phyloP scores from a whole-genome alignment of 2,329 filamentous ascomycete genomes.

The Xenosphaeropsis pyriputrescens region DNA sequence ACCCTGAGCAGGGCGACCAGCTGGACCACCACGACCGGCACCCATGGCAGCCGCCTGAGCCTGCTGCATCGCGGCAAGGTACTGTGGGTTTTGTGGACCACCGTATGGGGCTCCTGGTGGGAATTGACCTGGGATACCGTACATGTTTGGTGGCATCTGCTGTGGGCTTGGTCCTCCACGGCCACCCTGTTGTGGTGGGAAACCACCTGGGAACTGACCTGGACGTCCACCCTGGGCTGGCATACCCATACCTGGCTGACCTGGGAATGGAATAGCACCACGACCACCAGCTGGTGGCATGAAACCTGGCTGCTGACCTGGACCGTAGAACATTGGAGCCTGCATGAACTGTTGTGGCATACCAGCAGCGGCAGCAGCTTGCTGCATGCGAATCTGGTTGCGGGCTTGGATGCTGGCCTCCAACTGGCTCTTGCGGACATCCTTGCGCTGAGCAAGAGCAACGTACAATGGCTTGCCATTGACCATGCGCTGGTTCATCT shows the following conservation, averaged over 20 bases:
- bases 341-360: conserved; percentile 84
- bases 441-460: conserved; percentile 96
- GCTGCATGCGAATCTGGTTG: conserved; percentile 97
- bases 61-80: conserved; percentile 73
- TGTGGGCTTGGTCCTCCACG: conserved; percentile 73
- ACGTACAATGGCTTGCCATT: conserved; percentile 95
- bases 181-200: conserved; percentile 72
- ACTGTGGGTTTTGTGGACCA: conserved; percentile 67
- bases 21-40: conserved; percentile 19
- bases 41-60: conserved; percentile 41
- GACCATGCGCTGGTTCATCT: conserved; percentile 99
- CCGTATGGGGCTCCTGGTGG: conserved; percentile 64
- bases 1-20: conserved; percentile 43
- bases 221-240: conserved; percentile 72
- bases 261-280: conserved; percentile 46
- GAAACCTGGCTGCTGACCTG: conserved; percentile 63
- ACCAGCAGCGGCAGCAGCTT: conserved; percentile 79
- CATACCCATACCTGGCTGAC: conserved; percentile 45
- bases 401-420: conserved; percentile 98
- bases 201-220: conserved; percentile 69
- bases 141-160: conserved; percentile 78
- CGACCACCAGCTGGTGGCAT: conserved; percentile 41
- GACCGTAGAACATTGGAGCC: conserved; percentile 82
- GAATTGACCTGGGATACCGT: conserved; percentile 67
- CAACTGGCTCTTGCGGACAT: conserved; percentile 97